Evolutionary conservation across 305 asterid genomes (phyloP).

Genomic region (Fraxinus sp.): DNA sequence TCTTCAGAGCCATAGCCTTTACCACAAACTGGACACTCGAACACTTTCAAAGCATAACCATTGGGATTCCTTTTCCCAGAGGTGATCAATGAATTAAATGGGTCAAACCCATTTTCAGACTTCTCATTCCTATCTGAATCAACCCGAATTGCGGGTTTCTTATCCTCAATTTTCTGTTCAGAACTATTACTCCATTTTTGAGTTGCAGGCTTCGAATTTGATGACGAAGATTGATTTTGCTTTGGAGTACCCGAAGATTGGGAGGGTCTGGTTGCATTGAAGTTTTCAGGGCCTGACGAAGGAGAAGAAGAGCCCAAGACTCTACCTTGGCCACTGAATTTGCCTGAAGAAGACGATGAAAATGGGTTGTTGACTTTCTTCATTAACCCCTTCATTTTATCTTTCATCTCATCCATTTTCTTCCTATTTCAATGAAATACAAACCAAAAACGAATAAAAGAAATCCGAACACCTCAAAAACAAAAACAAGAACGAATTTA

Average conservation of each 20-base stretch:
- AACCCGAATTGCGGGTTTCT: constrained; percentile 28
- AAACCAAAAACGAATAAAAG: background rate
- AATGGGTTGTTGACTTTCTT: constrained; percentile 79
- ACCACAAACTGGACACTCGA: constrained; percentile 87
- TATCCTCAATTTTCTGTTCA: constrained; percentile 33
- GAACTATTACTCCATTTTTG: constrained; percentile 29
- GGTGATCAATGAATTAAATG: constrained; percentile 66
- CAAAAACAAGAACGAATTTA: background rate
- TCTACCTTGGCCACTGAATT: constrained; percentile 89
- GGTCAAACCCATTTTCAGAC: constrained; percentile 60
- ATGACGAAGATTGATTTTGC: constrained; percentile 7
- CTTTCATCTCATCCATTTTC: constrained; percentile 80
- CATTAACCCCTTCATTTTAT: constrained; percentile 84
- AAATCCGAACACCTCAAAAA: background rate
- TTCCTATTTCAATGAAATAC: background rate
- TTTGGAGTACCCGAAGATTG: constrained; percentile 19
- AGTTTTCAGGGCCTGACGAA: constrained; percentile 34
- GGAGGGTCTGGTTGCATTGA: constrained; percentile 14
- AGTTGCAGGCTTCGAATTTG: constrained; percentile 40
- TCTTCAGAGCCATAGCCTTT: constrained; percentile 65
- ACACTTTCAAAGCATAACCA: constrained; percentile 63
- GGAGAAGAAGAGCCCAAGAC: constrained; percentile 69
- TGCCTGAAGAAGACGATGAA: constrained; percentile 63
- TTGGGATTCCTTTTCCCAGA: constrained; percentile 72
- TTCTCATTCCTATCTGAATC: constrained; percentile 24